phyloP scores from a whole-genome alignment of 148 eudicot species.

The Rhododendron griersonianum region DNA sequence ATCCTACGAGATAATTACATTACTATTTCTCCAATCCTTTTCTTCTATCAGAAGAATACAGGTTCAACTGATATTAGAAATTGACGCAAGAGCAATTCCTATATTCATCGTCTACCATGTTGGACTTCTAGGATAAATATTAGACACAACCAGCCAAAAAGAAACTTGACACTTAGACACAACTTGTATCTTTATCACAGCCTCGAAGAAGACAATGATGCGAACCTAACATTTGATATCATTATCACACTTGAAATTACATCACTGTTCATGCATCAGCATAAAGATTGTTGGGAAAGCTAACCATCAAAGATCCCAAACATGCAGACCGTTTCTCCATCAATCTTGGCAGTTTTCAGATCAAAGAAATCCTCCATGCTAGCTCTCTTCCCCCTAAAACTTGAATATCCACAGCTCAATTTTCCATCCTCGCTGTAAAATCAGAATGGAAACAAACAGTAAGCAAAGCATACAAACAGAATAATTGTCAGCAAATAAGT shows the following conservation, averaged over 20 bases:
- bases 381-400: constrained; percentile 92
- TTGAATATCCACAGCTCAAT: constrained; percentile 84
- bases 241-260: background rate
- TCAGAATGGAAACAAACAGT: constrained; percentile 19
- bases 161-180: background rate
- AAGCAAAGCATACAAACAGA: constrained; percentile 9
- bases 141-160: background rate
- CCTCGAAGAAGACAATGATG: background rate
- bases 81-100: background rate
- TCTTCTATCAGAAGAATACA: background rate
- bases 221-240: background rate
- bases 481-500: background rate
- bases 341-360: constrained; percentile 66
- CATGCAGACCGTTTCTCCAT: constrained; percentile 69
- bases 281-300: constrained; percentile 15
- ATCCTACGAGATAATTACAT: background rate
- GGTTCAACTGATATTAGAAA: background rate
- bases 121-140: background rate
- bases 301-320: constrained; percentile 98
- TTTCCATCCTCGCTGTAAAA: constrained; percentile 85
- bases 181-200: background rate
- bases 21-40: background rate
- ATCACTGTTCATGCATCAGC: background rate
- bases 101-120: background rate
- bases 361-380: constrained; percentile 98